Conservation (phyloP, 768 basidiomycete species). For the Mrakia hoshinonis region DNA sequence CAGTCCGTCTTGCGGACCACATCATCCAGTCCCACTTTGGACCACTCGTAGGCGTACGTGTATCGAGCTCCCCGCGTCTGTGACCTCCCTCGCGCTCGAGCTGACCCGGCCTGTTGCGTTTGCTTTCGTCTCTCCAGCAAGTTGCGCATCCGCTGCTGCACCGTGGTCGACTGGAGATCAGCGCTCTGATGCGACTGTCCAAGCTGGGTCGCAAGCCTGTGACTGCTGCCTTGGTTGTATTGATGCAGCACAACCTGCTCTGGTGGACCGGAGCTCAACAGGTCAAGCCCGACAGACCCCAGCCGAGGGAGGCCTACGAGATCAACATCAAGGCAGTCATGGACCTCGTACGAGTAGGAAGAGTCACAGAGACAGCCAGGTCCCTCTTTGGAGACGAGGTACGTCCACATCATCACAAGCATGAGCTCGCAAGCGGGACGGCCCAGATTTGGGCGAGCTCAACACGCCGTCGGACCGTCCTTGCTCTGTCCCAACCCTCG, state of each 20-base stretch:
- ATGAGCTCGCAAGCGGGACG: neutral
- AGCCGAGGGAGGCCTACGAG: constrained; percentile 51
- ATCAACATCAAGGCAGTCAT: constrained; percentile 77
- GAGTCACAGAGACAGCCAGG: constrained; percentile 66
- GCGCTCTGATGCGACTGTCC: constrained; percentile 11
- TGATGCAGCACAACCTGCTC: constrained; percentile 84
- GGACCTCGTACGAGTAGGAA: constrained; percentile 69
- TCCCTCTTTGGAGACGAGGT: constrained; percentile 63
- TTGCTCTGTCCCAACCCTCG: neutral
- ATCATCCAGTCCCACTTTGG: constrained; percentile 24
- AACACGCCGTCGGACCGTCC: neutral
- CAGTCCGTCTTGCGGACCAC: constrained; percentile 28
- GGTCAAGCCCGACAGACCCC: neutral
- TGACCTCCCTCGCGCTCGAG: neutral
- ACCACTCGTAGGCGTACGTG: constrained; percentile 24
- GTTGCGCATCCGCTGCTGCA: constrained; percentile 29
- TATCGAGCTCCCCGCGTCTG: neutral
- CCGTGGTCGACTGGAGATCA: constrained; percentile 27
- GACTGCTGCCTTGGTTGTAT: constrained; percentile 61
- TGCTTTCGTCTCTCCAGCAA: neutral
- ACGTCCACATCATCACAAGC: constrained; percentile 34
- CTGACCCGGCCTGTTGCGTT: neutral
- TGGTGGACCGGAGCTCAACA: constrained; percentile 45
- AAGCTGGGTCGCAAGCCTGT: constrained; percentile 37
- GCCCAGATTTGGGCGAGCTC: neutral